phyloP scores from a whole-genome alignment of 73 alveolate genomes.

The Paramecium caudatum region DNA sequence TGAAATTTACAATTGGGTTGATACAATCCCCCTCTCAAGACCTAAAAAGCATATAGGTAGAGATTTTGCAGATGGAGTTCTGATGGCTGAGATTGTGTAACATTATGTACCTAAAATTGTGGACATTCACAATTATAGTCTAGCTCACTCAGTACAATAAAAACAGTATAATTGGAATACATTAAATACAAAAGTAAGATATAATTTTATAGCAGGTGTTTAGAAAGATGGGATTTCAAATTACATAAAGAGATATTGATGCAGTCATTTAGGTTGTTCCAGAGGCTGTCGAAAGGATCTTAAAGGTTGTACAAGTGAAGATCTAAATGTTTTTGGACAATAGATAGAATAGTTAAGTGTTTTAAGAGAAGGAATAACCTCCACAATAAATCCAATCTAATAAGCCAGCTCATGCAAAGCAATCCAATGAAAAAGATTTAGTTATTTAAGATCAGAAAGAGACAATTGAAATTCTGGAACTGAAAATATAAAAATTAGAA shows the following conservation, averaged over 20 bases:
- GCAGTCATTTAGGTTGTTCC: conserved; percentile 91
- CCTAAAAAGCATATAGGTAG: conserved; percentile 98
- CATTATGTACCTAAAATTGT: conserved; percentile 86
- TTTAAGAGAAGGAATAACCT: conserved; percentile 55
- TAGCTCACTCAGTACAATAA: conserved; percentile 83
- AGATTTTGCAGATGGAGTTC: conserved; percentile 98
- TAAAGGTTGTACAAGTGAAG: conserved; percentile 77
- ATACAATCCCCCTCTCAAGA: conserved; percentile 96
- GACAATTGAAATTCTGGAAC: conserved; percentile 78
- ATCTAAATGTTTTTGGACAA: conserved; percentile 76
- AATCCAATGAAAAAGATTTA: conserved; percentile 46
- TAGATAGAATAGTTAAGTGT: conserved; percentile 16
- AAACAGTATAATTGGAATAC: conserved; percentile 96
- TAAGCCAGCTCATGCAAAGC: not conserved
- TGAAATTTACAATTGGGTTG: conserved; percentile 96
- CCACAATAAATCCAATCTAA: not conserved
- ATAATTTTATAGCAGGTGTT: conserved; percentile 78
- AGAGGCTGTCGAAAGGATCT: conserved; percentile 91
- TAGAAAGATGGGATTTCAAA: conserved; percentile 94
- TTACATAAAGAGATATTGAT: conserved; percentile 88
- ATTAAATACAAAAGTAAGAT: conserved; percentile 81
- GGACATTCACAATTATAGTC: conserved; percentile 90
- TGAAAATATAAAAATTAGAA: conserved; percentile 74
- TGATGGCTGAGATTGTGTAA: conserved; percentile 92
- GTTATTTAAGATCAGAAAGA: conserved; percentile 72